These are phyloP conservation scores for Nicotiana paniculata DNA, from an alignment of 257 asterid genomes.

Conservation along the genomic window DNA sequence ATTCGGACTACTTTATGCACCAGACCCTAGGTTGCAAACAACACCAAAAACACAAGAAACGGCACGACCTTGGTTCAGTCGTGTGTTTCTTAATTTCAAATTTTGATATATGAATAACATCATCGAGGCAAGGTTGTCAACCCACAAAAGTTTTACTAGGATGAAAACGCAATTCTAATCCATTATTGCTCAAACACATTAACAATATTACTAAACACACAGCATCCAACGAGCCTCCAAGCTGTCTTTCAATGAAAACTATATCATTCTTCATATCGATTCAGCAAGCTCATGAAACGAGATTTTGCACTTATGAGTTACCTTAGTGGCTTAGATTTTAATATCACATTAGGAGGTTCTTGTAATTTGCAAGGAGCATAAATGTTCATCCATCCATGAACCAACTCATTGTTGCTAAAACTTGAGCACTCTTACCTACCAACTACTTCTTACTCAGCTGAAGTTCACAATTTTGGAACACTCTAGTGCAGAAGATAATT, in stretches of 20 bases:
- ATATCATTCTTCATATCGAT: not conserved
- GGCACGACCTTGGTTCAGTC: not conserved
- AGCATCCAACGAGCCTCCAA: not conserved
- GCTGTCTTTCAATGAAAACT: not conserved
- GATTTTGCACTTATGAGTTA: not conserved
- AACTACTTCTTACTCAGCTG: not conserved
- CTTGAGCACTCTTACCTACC: not conserved
- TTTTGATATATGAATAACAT: not conserved
- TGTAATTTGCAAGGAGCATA: not conserved
- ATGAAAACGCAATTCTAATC: not conserved
- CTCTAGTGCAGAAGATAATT: not conserved
- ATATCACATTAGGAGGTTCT: not conserved
- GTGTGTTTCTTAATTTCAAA: not conserved
- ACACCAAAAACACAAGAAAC: not conserved
- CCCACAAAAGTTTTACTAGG: not conserved
- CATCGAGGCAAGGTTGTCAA: not conserved
- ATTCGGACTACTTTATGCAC: not conserved
- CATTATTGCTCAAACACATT: not conserved
- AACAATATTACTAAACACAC: not conserved
- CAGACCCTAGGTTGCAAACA: not conserved
- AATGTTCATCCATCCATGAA: not conserved
- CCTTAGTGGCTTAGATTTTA: not conserved
- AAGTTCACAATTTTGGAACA: not conserved
- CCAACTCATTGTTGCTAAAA: not conserved
- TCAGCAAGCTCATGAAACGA: not conserved